Conservation (phyloP, 495 filamentous ascomycete genomes). For the Tuber brumale region DNA sequence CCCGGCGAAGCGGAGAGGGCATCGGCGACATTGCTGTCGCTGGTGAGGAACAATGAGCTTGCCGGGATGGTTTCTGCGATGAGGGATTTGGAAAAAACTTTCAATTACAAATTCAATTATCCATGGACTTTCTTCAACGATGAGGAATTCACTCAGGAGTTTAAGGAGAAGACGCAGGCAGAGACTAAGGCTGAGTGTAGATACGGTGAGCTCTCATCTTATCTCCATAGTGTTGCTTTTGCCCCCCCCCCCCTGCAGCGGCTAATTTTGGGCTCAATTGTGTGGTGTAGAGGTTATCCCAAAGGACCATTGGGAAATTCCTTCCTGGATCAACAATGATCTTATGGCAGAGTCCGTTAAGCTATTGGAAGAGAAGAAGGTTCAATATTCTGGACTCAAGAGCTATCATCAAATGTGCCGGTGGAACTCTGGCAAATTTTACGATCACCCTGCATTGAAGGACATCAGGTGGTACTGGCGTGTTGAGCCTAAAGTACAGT, state of each 20-base stretch:
- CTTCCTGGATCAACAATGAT: constrained; percentile 83
- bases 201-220: constrained; percentile 58
- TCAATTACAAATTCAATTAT: constrained; percentile 99
- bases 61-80: constrained; percentile 77
- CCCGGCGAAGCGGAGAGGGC: constrained; percentile 52
- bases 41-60: constrained; percentile 88
- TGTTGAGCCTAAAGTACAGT: constrained; percentile 92
- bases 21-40: constrained; percentile 85
- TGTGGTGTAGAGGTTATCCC: constrained; percentile 65
- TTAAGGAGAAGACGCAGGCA: constrained; percentile 70
- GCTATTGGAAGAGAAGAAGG: constrained; percentile 71
- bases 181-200: constrained; percentile 75
- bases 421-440: constrained; percentile 98
- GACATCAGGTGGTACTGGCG: constrained; percentile 94
- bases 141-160: constrained; percentile 81
- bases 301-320: constrained; percentile 87
- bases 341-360: constrained; percentile 77
- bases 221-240: background rate
- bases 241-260: background rate
- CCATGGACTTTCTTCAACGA: constrained; percentile 99
- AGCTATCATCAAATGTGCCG: constrained; percentile 99
- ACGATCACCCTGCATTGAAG: constrained; percentile 82
- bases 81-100: constrained; percentile 84
- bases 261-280: background rate
- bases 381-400: constrained; percentile 79